Evolutionary conservation across 2,329 filamentous ascomycete genomes (phyloP).

Genomic region (Tolypocladium pustulatum): DNA sequence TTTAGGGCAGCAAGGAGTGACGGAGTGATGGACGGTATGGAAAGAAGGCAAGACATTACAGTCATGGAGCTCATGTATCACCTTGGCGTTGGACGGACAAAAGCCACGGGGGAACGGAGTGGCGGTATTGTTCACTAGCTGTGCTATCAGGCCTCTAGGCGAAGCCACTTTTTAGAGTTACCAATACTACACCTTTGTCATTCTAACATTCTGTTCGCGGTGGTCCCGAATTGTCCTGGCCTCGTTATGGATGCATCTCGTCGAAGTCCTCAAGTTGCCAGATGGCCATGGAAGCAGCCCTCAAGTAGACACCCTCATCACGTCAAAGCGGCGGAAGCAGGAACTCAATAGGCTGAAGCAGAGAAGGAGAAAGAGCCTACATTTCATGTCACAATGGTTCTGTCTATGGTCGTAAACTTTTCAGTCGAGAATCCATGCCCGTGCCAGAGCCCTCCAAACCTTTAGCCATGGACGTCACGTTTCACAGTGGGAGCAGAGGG

Average conservation of each 20-base stretch:
- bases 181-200: not conserved
- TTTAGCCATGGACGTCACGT: not conserved
- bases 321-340: not conserved
- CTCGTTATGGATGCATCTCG: not conserved
- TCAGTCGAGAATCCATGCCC: not conserved
- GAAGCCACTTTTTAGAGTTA: not conserved
- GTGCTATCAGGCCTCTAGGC: not conserved
- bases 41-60: too few species aligned
- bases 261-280: not conserved
- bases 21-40: not conserved
- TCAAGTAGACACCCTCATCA: too few species aligned
- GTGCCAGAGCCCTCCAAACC: not conserved
- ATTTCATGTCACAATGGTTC: not conserved
- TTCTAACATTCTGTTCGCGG: not conserved
- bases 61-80: not conserved
- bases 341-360: not conserved
- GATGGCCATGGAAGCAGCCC: not conserved
- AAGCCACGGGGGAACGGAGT: not conserved
- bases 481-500: not conserved
- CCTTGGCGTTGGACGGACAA: not conserved
- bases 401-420: not conserved
- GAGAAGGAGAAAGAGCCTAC: not conserved
- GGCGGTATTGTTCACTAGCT: not conserved
- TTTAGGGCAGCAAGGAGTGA: not conserved
- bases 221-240: not conserved